phyloP scores from a whole-genome alignment of 2,329 filamentous ascomycete genomes.

The Penicillium concentricum region DNA sequence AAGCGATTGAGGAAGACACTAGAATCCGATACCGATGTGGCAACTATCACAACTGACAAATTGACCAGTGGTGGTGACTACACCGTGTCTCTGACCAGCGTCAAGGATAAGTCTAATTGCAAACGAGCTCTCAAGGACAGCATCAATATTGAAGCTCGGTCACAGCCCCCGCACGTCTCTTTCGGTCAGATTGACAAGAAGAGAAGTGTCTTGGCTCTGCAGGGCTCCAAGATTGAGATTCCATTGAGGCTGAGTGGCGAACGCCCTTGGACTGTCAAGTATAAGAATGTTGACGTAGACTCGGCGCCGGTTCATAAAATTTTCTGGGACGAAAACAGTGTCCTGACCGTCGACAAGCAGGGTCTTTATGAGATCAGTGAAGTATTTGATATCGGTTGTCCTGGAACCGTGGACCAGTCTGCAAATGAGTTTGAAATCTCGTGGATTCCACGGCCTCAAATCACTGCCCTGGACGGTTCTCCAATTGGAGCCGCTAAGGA shows the following conservation, averaged over 20 bases:
- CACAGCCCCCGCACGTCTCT: conserved; percentile 80
- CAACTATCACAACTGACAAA: conserved; percentile 72
- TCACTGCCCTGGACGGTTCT: conserved; percentile 55
- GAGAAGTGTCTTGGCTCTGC: conserved; percentile 70
- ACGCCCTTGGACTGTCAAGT: conserved; percentile 77
- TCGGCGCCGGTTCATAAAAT: conserved; percentile 51
- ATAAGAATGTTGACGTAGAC: conserved; percentile 64
- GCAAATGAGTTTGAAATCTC: conserved; percentile 75
- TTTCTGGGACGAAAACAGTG: conserved; percentile 62
- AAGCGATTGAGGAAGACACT: conserved; percentile 71
- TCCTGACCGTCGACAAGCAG: conserved; percentile 62
- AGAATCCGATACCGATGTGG: conserved; percentile 61
- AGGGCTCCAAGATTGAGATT: conserved; percentile 70
- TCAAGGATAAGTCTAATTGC: conserved; percentile 84
- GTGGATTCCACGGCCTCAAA: conserved; percentile 79
- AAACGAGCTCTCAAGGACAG: conserved; percentile 83
- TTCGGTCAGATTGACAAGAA: conserved; percentile 86
- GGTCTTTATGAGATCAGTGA: conserved; percentile 79
- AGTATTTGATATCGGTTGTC: conserved; percentile 76
- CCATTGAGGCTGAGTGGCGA: conserved; percentile 84
- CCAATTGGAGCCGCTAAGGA: conserved; percentile 53
- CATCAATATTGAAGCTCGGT: conserved; percentile 78
- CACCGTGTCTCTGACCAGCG: conserved; percentile 76
- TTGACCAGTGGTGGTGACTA: conserved; percentile 86
- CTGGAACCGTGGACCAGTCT: conserved; percentile 72